These are phyloP conservation scores for Ormosia semicastrata DNA, from an alignment of 306 rosid species.

Conservation along the genomic window DNA sequence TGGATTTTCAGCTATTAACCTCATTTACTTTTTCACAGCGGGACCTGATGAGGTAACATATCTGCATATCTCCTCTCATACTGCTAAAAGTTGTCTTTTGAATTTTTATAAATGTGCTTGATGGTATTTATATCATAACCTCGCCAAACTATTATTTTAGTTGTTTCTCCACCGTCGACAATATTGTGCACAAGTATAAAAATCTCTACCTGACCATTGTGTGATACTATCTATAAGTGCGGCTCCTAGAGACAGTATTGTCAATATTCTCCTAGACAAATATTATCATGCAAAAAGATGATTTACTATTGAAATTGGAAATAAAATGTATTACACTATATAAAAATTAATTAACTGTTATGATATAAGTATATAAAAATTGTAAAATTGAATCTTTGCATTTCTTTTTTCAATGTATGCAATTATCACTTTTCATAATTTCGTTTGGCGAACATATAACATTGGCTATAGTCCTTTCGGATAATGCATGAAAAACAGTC, in stretches of 20 bases:
- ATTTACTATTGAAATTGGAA: not conserved
- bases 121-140: not conserved
- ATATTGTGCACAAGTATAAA: not conserved
- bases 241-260: not conserved
- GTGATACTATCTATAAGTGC: not conserved
- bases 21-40: constrained; percentile 98
- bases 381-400: not conserved
- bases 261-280: not conserved
- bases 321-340: not conserved
- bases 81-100: not conserved
- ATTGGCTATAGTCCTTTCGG: not conserved
- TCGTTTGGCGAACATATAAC: not conserved
- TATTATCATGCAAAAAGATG: not conserved
- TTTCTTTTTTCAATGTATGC: not conserved
- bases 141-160: not conserved
- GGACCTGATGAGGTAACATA: constrained; percentile 94
- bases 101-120: not conserved
- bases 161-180: not conserved
- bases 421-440: not conserved
- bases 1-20: constrained; percentile 95
- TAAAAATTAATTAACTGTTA: not conserved
- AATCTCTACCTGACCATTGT: not conserved
- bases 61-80: not conserved
- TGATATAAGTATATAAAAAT: not conserved
- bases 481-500: not conserved